phyloP scores from a whole-genome alignment of 106 monocot genomes.

The Amphibolis antarctica region DNA sequence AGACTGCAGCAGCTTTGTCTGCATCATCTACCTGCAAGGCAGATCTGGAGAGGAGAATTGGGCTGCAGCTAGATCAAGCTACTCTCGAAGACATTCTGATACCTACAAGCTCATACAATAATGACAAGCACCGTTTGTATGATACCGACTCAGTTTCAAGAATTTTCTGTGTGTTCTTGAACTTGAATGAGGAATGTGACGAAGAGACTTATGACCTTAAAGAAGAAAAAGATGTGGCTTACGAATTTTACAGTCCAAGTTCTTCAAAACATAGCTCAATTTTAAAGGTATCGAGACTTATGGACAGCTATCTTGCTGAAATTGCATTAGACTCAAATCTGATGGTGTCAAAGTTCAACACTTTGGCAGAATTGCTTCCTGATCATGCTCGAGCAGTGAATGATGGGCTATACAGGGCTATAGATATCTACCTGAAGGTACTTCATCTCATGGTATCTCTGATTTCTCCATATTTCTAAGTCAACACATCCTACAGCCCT shows the following conservation, averaged over 20 bases:
- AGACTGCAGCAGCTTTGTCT: conserved; percentile 33
- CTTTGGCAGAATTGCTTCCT: conserved; percentile 42
- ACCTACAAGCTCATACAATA: conserved; percentile 19
- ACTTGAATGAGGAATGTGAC: conserved; percentile 41
- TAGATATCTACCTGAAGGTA: conserved; percentile 71
- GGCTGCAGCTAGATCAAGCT: conserved; percentile 61
- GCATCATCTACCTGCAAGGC: conserved; percentile 43
- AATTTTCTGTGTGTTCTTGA: conserved; percentile 56
- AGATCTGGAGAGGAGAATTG: conserved; percentile 70
- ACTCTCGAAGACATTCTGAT: conserved; percentile 75
- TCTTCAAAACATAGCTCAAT: conserved; percentile 21
- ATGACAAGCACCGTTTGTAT: conserved; percentile 35
- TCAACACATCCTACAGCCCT: no score
- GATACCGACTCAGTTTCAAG: conserved; percentile 54
- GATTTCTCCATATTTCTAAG: no score
- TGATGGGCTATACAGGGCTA: conserved; percentile 60
- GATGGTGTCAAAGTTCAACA: conserved; percentile 42
- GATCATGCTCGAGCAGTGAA: conserved; percentile 22
- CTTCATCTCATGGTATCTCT: no score
- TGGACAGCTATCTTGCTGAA: conserved; percentile 61
- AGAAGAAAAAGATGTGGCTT: conserved; percentile 30
- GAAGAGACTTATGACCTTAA: conserved; percentile 23
- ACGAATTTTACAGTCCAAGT: conserved; percentile 39
- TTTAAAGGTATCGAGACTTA: conserved; percentile 52
- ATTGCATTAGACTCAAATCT: conserved; percentile 56